These are phyloP conservation scores for Mycocentrospora acerina DNA, from an alignment of 2,329 filamentous ascomycete genomes.

Conservation along the genomic window DNA sequence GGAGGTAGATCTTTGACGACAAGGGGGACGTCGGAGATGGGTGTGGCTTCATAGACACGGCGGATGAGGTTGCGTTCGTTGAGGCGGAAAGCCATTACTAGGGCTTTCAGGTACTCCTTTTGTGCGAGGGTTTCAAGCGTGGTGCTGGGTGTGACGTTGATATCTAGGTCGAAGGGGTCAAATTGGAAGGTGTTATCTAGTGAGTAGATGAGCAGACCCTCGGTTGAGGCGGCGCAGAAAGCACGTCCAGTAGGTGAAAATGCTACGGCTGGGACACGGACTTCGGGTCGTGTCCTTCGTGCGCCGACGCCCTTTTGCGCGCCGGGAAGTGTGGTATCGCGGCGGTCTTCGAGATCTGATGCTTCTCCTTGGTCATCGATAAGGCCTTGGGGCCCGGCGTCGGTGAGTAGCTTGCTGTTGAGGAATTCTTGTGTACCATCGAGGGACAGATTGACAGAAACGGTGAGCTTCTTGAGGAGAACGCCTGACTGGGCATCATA, in stretches of 20 bases:
- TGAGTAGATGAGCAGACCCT: slow-evolving; percentile 91
- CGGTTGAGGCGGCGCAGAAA: slow-evolving; percentile 93
- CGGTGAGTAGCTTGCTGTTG: slow-evolving; percentile 87
- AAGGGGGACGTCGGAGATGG: slow-evolving; percentile 71
- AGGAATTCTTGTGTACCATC: slow-evolving; percentile 97
- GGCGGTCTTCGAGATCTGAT: slow-evolving; percentile 83
- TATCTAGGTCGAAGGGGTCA: slow-evolving; percentile 93
- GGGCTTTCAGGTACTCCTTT: slow-evolving; percentile 82
- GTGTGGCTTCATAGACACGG: slow-evolving; percentile 81
- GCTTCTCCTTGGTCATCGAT: slow-evolving; percentile 86
- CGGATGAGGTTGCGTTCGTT: slow-evolving; percentile 82
- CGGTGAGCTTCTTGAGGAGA: slow-evolving; percentile 90
- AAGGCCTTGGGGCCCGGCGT: slow-evolving; percentile 81
- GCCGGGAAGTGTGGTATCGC: slow-evolving; percentile 78
- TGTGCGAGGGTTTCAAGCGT: slow-evolving; percentile 69
- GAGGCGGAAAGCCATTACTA: slow-evolving; percentile 96
- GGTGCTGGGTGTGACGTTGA: slow-evolving; percentile 84
- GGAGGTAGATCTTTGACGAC: slow-evolving; percentile 77
- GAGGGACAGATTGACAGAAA: slow-evolving; percentile 90
- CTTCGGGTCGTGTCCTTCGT: slow-evolving; percentile 74
- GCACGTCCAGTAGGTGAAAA: slow-evolving; percentile 87
- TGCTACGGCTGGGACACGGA: slow-evolving; percentile 79
- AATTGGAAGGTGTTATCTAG: slow-evolving; percentile 83
- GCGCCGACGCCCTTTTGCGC: slow-evolving; percentile 86
- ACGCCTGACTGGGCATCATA: slow-evolving; percentile 95